Conservation (phyloP, 805 yeast genomes). For the Kodamaea laetipori region DNA sequence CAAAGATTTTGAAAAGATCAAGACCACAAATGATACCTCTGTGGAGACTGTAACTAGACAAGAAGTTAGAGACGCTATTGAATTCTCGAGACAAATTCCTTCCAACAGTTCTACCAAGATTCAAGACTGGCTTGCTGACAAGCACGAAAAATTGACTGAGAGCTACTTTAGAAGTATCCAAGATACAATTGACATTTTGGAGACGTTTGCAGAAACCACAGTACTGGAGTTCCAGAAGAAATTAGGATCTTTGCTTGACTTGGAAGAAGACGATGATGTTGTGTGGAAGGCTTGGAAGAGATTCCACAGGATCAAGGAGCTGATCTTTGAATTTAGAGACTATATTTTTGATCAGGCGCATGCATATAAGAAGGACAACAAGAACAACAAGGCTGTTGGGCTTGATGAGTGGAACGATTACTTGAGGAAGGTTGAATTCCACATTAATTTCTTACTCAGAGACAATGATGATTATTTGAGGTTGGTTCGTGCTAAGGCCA, state of each 20-base stretch:
- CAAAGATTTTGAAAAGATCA: slow-evolving; percentile 36
- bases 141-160: slow-evolving; percentile 29
- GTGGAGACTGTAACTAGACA: slow-evolving; percentile 32
- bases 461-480: slow-evolving; percentile 63
- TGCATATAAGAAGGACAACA: slow-evolving; percentile 22
- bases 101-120: slow-evolving; percentile 24
- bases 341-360: slow-evolving; percentile 37
- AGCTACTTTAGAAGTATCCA: slow-evolving; percentile 37
- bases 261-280: slow-evolving; percentile 36
- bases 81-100: slow-evolving; percentile 25
- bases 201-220: slow-evolving; percentile 71
- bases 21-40: slow-evolving; percentile 18
- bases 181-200: slow-evolving; percentile 62
- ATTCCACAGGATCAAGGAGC: slow-evolving; percentile 57
- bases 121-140: slow-evolving; percentile 27
- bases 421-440: slow-evolving; percentile 42
- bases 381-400: slow-evolving; percentile 29
- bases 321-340: slow-evolving; percentile 58
- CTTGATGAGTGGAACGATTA: slow-evolving; percentile 37
- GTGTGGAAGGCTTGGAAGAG: slow-evolving; percentile 47
- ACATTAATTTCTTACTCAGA: slow-evolving; percentile 51
- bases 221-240: slow-evolving; percentile 64
- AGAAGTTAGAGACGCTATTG: slow-evolving; percentile 38
- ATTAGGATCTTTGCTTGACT: slow-evolving; percentile 52
- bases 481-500: slow-evolving; percentile 44